Conservation (phyloP, 495 filamentous ascomycete genomes). For the Xylaria castorea region DNA sequence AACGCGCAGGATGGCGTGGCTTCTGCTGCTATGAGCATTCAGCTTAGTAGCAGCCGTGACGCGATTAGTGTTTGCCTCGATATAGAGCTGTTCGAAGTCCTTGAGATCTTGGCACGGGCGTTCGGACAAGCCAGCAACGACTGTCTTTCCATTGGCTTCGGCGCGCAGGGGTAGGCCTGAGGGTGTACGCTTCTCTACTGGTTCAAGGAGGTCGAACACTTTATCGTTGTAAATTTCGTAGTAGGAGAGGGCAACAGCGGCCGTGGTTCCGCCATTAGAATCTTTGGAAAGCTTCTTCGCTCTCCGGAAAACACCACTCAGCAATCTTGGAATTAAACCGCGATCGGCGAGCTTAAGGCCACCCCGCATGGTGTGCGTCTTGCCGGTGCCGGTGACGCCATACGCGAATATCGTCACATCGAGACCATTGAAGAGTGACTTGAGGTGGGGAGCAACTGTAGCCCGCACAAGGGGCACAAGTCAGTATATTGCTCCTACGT, state of each 20-base stretch:
- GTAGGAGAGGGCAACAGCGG: slow-evolving; percentile 85
- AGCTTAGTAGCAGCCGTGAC: slow-evolving; percentile 94
- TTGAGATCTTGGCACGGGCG: slow-evolving; percentile 83
- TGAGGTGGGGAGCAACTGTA: slow-evolving; percentile 67
- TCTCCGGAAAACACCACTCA: slow-evolving; percentile 85
- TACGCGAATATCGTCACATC: slow-evolving; percentile 97
- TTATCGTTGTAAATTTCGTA: slow-evolving; percentile 99
- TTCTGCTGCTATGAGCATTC: slow-evolving; percentile 92
- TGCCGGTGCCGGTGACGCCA: slow-evolving; percentile 93
- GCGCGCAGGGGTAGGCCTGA: slow-evolving; percentile 83
- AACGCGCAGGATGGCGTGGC: slow-evolving; percentile 91
- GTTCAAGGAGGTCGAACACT: slow-evolving; percentile 90
- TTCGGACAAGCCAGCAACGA: slow-evolving; percentile 91
- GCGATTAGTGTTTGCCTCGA: slow-evolving; percentile 91
- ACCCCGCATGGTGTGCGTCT: slow-evolving; percentile 98
- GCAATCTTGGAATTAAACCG: slow-evolving; percentile 87
- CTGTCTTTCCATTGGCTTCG: slow-evolving; percentile 87
- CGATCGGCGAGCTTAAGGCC: slow-evolving; percentile 87
- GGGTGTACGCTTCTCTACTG: slow-evolving; percentile 86
- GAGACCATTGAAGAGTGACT: slow-evolving; percentile 90
- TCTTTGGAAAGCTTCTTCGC: slow-evolving; percentile 90
- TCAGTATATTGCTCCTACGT: not conserved
- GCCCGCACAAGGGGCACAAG: not conserved
- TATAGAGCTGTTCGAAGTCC: slow-evolving; percentile 91
- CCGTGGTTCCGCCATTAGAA: slow-evolving; percentile 71